Conservation (phyloP, 345 rosid species). For the Durio zibethinus region DNA sequence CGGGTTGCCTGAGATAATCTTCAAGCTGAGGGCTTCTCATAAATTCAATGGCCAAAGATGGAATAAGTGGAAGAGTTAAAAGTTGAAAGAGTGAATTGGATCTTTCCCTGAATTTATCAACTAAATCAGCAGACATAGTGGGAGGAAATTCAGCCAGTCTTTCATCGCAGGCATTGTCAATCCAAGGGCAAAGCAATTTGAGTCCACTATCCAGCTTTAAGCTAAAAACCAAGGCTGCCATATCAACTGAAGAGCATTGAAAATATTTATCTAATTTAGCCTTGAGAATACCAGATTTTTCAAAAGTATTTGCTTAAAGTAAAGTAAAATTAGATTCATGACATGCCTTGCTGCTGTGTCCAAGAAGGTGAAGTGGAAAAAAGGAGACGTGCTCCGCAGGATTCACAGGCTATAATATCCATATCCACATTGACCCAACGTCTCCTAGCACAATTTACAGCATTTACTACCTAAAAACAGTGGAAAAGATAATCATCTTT, state of each 20-base stretch:
- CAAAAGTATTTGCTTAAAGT: constrained; percentile 2
- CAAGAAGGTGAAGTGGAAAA: constrained; percentile 85
- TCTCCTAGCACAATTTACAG: constrained; percentile 87
- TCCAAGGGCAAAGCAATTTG: constrained; percentile 81
- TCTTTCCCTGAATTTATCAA: constrained; percentile 58
- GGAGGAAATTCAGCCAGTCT: constrained; percentile 87
- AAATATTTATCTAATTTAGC: constrained; percentile 14
- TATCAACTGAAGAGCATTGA: constrained; percentile 61
- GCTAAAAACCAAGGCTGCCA: constrained; percentile 84
- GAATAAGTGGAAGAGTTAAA: constrained; percentile 64
- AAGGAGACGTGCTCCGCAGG: constrained; percentile 80
- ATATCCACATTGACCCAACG: constrained; percentile 87
- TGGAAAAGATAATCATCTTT: background rate
- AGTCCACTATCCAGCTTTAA: constrained; percentile 86
- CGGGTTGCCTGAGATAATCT: constrained; percentile 58
- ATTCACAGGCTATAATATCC: constrained; percentile 83
- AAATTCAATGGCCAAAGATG: constrained; percentile 62
- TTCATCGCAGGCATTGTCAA: constrained; percentile 75
- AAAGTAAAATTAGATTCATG: constrained; percentile 11
- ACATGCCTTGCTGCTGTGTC: constrained; percentile 76
- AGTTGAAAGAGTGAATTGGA: constrained; percentile 53
- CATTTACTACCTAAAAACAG: constrained; percentile 64
- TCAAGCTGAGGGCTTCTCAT: constrained; percentile 69
- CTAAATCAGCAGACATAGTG: constrained; percentile 56
- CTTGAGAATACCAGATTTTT: background rate